Base-by-base conservation (phyloP, 768 basidiomycete species). In the Naematelia encephala region DNA sequence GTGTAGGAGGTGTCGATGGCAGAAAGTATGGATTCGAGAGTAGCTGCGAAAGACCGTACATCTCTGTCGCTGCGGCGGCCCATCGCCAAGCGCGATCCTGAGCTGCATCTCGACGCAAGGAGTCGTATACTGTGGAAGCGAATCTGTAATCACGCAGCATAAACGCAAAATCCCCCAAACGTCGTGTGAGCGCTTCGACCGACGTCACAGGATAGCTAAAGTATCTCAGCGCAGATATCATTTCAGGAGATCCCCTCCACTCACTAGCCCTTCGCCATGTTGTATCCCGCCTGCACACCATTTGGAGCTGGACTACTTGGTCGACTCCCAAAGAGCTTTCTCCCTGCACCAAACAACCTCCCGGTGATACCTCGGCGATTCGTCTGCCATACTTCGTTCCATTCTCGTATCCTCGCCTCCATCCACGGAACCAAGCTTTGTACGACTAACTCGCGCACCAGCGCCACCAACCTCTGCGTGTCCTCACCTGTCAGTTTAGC, bases 131-230 rank as follows among this genome's bases (percentile, higher is more conserved):
- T 5, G 79, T 78, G 2, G 83, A 80, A 0, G 93, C 94, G 28
- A 93, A 81, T 66, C 89, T 91, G 74, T 86, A 85, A 77, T 99
- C 96, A 2, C 91, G 88, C 1, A 98, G 78, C 59, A 93, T 84
- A 19, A 96, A 96, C 8, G 91, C 86, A 78, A 98, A 93, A 76
- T 99, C 96, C 10, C 92, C 96, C 2, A 98, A 80, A n/a, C 94
- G 85, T 46, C 91, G 83, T 0, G 76, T 72, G 23, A 77, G 66
- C 0, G 76, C 68, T 45, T 77, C 77, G 10, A 70, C 70, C 0
- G 79, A 57, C 0, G 66, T 49, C 11, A 66, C 59, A 1, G 74
- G 76, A 57, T 80, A 80, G 64, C 78, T 80, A 51, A 4, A 26
- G 12, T 12, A 46, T 55, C 30, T 30, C 28, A 48, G 13, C 4